Conservation (phyloP, 163 green algal genomes). For the Picocystis sp. region DNA sequence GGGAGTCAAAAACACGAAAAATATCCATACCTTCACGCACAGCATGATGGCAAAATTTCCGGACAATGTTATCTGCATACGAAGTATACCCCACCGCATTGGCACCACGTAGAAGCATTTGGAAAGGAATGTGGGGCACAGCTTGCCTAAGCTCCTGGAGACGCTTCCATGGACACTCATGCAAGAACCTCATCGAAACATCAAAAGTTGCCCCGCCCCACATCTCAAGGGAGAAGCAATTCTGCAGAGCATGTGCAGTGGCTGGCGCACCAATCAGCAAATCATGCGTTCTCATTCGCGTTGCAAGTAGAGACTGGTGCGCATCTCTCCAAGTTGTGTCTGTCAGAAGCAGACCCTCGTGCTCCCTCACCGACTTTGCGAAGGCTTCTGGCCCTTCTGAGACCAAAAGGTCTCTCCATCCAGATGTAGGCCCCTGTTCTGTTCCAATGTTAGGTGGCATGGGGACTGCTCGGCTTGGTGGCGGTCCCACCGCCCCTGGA, state of each 20-base stretch:
- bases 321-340: slow-evolving; percentile 90
- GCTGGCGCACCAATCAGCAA: slow-evolving; percentile 50
- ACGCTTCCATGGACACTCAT: slow-evolving; percentile 77
- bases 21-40: slow-evolving; percentile 49
- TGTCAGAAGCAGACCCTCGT: slow-evolving; percentile 76
- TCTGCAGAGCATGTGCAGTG: slow-evolving; percentile 38
- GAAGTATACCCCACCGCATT: slow-evolving; percentile 84
- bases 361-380: slow-evolving; percentile 56
- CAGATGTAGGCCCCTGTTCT: slow-evolving; percentile 9
- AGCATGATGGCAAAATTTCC: slow-evolving; percentile 50
- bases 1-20: slow-evolving; percentile 78
- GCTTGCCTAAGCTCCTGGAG: slow-evolving; percentile 64
- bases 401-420: slow-evolving; percentile 60
- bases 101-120: slow-evolving; percentile 74
- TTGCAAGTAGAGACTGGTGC: slow-evolving; percentile 83
- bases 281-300: slow-evolving; percentile 75
- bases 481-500: slow-evolving; percentile 54
- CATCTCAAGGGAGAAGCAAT: slow-evolving; percentile 64
- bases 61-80: slow-evolving; percentile 80
- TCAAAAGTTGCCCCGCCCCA: slow-evolving; percentile 91
- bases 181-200: slow-evolving; percentile 75
- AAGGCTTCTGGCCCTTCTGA: slow-evolving; percentile 60
- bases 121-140: slow-evolving; percentile 85
- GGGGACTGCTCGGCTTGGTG: slow-evolving; percentile 31
- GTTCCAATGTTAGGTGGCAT: slow-evolving; percentile 20